phyloP scores from a whole-genome alignment of 1,139 yeast genomes.

The Pichia sp. region DNA sequence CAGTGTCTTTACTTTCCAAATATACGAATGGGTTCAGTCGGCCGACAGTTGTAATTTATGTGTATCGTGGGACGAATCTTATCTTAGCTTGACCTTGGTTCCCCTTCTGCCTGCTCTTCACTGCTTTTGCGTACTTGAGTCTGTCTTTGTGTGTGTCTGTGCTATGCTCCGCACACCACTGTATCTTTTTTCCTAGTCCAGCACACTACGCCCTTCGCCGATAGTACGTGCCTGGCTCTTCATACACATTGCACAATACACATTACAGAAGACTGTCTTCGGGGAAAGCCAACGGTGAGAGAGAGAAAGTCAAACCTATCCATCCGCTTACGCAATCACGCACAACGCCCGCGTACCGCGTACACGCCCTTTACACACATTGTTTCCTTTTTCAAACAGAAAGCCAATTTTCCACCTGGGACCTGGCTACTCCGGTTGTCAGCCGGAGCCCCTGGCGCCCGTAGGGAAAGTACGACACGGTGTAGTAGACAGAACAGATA shows the following conservation, averaged over 20 bases:
- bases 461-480: constrained; percentile 60
- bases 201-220: not conserved
- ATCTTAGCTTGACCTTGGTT: not conserved
- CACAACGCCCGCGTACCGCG: not conserved
- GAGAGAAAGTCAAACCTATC: not conserved
- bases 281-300: not conserved
- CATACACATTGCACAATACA: not conserved
- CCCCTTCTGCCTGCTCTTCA: too few relatives aligned
- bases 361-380: not conserved
- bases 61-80: not conserved
- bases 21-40: not conserved
- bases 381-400: not conserved
- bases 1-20: not conserved
- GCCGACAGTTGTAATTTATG: not conserved
- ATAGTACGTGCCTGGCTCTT: not conserved
- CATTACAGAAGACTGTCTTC: not conserved
- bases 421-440: constrained; percentile 51
- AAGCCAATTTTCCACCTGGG: constrained; percentile 55
- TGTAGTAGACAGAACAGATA: constrained; percentile 50
- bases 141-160: not conserved
- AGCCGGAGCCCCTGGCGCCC: constrained; percentile 53
- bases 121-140: too few relatives aligned
- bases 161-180: not conserved
- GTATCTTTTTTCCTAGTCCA: not conserved
- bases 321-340: not conserved